Evolutionary conservation across 768 basidiomycete species (phyloP).

Genomic region (Candolleomyces aberdarensis): DNA sequence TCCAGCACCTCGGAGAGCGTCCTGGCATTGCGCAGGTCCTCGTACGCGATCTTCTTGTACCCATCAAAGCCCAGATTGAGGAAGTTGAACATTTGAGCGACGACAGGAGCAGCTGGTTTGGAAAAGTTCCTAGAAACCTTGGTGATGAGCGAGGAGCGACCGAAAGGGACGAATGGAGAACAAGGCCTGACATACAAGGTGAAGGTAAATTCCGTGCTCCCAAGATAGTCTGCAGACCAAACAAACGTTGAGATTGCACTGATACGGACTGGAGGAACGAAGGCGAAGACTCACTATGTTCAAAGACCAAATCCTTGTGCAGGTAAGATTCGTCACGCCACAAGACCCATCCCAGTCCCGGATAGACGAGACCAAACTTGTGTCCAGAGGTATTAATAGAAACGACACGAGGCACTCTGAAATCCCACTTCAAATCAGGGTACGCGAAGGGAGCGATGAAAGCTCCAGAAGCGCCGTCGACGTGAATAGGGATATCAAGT

Average conservation of each 20-base stretch:
- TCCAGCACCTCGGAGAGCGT: constrained; percentile 57
- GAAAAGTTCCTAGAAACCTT: constrained; percentile 43
- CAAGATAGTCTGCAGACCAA: constrained; percentile 42
- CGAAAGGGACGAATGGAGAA: background rate
- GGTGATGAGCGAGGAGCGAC: background rate
- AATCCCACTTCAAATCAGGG: constrained; percentile 55
- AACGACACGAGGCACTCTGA: constrained; percentile 53
- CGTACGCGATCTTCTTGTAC: constrained; percentile 40
- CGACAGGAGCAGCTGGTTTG: constrained; percentile 54
- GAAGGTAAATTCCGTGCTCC: constrained; percentile 57
- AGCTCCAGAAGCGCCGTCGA: constrained; percentile 61
- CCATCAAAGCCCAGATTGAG: constrained; percentile 56
- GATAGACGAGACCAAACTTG: constrained; percentile 55
- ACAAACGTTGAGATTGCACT: background rate
- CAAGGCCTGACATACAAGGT: constrained; percentile 35
- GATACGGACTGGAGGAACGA: constrained; percentile 11
- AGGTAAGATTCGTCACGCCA: constrained; percentile 57
- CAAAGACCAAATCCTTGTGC: constrained; percentile 63
- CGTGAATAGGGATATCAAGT: constrained; percentile 61
- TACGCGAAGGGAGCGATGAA: constrained; percentile 65
- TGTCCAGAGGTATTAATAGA: constrained; percentile 56
- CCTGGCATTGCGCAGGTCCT: constrained; percentile 55
- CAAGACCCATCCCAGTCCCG: constrained; percentile 59
- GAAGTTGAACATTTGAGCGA: constrained; percentile 61
- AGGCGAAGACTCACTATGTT: constrained; percentile 42